Conservation (phyloP, 495 filamentous ascomycete species). For the Talaromyces borbonicus region DNA sequence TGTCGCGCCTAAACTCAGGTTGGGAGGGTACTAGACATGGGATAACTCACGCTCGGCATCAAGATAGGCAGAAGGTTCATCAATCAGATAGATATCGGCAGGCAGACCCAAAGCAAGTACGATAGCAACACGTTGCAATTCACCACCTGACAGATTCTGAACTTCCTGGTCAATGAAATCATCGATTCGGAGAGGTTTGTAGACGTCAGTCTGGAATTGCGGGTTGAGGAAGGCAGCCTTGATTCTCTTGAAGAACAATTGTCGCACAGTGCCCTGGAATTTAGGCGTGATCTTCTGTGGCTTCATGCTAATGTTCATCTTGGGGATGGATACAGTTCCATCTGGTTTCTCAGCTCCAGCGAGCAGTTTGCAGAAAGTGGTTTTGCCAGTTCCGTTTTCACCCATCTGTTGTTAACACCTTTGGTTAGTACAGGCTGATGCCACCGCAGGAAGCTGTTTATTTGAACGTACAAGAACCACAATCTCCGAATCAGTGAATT, state of each 20-base stretch:
- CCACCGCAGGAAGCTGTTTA: neutral
- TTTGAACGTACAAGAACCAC: constrained; percentile 61
- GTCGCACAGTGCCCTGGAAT: constrained; percentile 89
- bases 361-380: constrained; percentile 93
- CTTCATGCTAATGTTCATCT: constrained; percentile 98
- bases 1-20: neutral
- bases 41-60: constrained; percentile 64
- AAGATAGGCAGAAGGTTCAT: constrained; percentile 89
- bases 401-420: constrained; percentile 53
- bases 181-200: constrained; percentile 94
- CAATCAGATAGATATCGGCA: constrained; percentile 98
- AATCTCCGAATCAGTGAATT: constrained; percentile 96
- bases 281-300: constrained; percentile 98
- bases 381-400: constrained; percentile 93
- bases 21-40: neutral
- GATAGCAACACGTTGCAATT: constrained; percentile 96
- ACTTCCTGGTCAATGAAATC: constrained; percentile 99
- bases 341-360: constrained; percentile 91
- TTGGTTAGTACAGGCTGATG: neutral
- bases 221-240: constrained; percentile 91
- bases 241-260: constrained; percentile 95
- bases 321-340: constrained; percentile 59
- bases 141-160: constrained; percentile 96
- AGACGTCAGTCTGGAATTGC: constrained; percentile 98
- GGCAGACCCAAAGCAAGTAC: constrained; percentile 89